Percentiles rank a stretch among this genome's conserved stretches.
These are phyloP conservation scores for Gracilaria domingensis DNA, from an alignment of 23 red algal genomes.

Conservation along the genomic window DNA sequence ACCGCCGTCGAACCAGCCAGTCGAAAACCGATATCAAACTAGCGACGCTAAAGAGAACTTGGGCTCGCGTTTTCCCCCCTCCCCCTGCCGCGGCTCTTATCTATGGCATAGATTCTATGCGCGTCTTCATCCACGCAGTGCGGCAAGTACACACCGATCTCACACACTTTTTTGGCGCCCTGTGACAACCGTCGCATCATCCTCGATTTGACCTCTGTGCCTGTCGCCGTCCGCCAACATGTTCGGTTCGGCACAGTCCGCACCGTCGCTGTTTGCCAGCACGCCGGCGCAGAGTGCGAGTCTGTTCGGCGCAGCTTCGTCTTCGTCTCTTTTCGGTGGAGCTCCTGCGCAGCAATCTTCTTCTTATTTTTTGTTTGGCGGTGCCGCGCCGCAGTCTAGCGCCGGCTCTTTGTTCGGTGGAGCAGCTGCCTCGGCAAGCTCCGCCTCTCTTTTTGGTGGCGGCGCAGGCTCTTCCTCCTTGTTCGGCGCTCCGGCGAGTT, in stretches of 20 bases:
- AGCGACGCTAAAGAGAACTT: background rate
- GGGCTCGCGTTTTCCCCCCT: background rate
- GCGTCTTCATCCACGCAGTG: background rate
- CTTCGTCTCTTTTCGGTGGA: constrained; percentile 38
- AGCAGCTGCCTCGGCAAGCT: constrained; percentile 34
- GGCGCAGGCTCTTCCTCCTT: constrained; percentile 17
- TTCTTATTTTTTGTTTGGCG: constrained; percentile 15
- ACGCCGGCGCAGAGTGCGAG: constrained; percentile 12
- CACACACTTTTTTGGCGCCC: background rate
- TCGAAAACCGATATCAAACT: background rate
- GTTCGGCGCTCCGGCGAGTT: constrained; percentile 35
- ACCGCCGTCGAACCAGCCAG: background rate
- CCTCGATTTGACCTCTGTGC: background rate
- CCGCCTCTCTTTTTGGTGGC: constrained; percentile 24
- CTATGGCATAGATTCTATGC: no score
- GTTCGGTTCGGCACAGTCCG: constrained; percentile 26
- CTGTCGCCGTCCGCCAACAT: background rate
- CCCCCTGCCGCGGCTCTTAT: no score
- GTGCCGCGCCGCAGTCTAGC: constrained; percentile 5
- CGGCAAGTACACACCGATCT: background rate
- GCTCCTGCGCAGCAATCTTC: constrained; percentile 15
- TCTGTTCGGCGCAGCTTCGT: constrained; percentile 41
- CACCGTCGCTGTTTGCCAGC: constrained; percentile 47
- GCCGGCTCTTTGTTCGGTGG: background rate
- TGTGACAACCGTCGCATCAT: background rate